Evolutionary conservation across 2,329 filamentous ascomycete genomes (phyloP).

Genomic region (Onygenales sp.): DNA sequence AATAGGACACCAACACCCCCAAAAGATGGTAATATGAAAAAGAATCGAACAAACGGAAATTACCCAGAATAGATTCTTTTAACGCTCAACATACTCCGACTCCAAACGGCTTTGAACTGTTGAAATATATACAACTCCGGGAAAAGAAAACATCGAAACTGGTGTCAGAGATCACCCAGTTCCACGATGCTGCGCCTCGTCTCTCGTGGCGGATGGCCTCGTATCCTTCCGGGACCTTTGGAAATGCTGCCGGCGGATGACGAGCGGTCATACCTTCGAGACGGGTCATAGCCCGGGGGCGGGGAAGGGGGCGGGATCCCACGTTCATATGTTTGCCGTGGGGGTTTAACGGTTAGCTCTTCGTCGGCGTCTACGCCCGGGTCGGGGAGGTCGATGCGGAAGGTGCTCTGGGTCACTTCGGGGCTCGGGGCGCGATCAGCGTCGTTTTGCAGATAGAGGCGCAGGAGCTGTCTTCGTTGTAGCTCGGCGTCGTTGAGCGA

Average conservation of each 20-base stretch:
- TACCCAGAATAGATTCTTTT: too few species aligned
- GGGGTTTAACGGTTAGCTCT: conserved; percentile 14
- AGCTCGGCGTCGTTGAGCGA: conserved; percentile 27
- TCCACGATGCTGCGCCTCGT: conserved; percentile 4
- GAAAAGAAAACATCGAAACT: background rate
- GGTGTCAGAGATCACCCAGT: conserved; percentile 7
- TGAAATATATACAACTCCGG: background rate
- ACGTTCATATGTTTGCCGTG: conserved; percentile 8
- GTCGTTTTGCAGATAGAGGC: conserved; percentile 24
- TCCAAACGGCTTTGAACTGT: background rate
- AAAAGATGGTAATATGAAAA: too few species aligned
- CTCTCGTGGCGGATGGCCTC: background rate
- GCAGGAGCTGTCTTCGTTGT: conserved; percentile 30
- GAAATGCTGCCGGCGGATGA: background rate
- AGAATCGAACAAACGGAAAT: too few species aligned
- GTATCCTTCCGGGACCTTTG: background rate
- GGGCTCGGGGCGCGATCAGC: conserved; percentile 18
- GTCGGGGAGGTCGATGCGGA: conserved; percentile 19
- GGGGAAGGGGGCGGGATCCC: conserved; percentile 2
- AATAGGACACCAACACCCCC: too few species aligned
- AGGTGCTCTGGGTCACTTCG: conserved; percentile 20
- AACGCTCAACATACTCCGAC: background rate
- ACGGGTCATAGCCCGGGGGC: conserved; percentile 4
- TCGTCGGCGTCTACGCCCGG: conserved; percentile 12
- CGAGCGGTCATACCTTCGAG: background rate